These are phyloP conservation scores for Candida montana DNA, from an alignment of 805 yeast genomes.

Conservation along the genomic window DNA sequence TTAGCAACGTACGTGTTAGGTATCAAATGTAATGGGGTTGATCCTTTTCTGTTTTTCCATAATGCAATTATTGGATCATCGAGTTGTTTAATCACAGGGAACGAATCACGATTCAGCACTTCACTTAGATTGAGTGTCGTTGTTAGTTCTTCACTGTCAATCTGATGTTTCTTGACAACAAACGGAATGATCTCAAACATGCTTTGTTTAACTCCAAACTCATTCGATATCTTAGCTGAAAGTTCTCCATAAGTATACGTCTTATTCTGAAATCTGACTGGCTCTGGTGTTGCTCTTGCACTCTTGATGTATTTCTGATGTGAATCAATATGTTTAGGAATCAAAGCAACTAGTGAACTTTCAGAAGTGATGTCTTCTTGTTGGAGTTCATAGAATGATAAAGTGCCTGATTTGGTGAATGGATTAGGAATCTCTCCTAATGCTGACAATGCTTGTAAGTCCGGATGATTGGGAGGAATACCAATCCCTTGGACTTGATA, in stretches of 20 bases:
- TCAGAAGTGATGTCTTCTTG: neutral
- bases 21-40: slow-evolving; percentile 2
- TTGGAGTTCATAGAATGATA: slow-evolving; percentile 7
- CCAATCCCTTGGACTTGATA: slow-evolving; percentile 16
- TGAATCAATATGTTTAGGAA: slow-evolving; percentile 18
- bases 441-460: neutral
- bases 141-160: slow-evolving; percentile 7
- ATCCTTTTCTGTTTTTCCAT: neutral
- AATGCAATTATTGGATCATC: neutral
- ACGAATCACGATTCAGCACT: slow-evolving; percentile 5
- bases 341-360: slow-evolving; percentile 12
- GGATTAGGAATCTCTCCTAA: slow-evolving; percentile 7
- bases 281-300: slow-evolving; percentile 6
- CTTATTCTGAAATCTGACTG: slow-evolving; percentile 7
- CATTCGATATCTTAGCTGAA: slow-evolving; percentile 1
- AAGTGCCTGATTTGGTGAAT: neutral
- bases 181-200: slow-evolving; percentile 16
- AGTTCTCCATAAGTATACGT: slow-evolving; percentile 7
- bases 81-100: neutral
- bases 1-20: slow-evolving; percentile 4
- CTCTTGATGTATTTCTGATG: slow-evolving; percentile 12
- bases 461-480: slow-evolving; percentile 15
- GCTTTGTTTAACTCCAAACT: slow-evolving; percentile 3
- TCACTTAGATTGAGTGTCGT: slow-evolving; percentile 4
- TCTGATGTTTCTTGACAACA: slow-evolving; percentile 1